Evolutionary conservation across 176 grass and related monocot species (phyloP).

Genomic region (Oryza longistaminata): DNA sequence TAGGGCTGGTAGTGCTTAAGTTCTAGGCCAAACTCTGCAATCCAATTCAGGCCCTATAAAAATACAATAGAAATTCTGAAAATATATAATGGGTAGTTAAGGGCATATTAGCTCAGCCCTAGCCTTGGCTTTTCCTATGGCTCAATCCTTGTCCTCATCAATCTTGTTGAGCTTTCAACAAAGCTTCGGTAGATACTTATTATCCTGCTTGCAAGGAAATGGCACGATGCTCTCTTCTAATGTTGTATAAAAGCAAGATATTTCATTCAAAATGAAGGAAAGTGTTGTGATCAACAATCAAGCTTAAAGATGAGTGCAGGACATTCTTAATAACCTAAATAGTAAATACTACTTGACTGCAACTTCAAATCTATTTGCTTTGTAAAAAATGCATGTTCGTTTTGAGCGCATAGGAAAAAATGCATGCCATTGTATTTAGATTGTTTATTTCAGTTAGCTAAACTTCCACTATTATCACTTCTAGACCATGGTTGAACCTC

Average conservation of each 20-base stretch:
- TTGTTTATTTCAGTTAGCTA: no score
- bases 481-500: no score
- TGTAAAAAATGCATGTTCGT: no score
- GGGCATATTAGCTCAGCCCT: background rate
- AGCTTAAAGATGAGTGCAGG: background rate
- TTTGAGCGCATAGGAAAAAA: no score
- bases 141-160: background rate
- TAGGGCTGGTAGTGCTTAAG: background rate
- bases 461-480: no score
- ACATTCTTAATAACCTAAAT: background rate
- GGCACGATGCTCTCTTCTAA: background rate
- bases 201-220: no score
- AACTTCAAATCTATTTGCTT: background rate
- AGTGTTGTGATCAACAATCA: background rate
- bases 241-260: background rate
- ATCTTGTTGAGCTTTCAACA: background rate
- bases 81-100: background rate
- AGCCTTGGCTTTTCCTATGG: background rate
- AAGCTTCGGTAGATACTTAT: background rate
- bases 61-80: background rate
- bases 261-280: background rate
- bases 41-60: background rate
- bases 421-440: no score
- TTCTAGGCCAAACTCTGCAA: background rate
- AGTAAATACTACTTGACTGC: background rate